Evolutionary conservation across 164 flowering plant genomes (phyloP), one percentile per base, ranked within the genome.

Genomic region (Vitis amurensis): DNA sequence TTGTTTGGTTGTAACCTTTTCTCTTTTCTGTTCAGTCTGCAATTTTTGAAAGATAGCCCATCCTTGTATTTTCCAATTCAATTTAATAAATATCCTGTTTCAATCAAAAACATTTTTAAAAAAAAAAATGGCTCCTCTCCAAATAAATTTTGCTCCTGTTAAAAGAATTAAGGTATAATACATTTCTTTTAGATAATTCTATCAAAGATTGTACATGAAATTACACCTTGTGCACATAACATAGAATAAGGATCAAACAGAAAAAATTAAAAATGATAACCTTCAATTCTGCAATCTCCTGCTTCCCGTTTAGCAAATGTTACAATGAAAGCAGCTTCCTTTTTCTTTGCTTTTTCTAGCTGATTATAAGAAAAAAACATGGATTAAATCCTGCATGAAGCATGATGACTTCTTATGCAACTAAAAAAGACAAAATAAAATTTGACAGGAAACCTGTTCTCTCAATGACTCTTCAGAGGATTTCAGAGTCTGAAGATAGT

Each of bases 271-370:
- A 55, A 49, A 29, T 8, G 0, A 67, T 73, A 56, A 89, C 97
- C 94, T 92, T 96, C 74, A 96, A 68, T 73, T 96, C 98, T 29
- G 97, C 89, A 73, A 93, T 91, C 81, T 96, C 98, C 80, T 96
- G 99, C 77, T 96, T n/a, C 99, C 50, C 96, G 77, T 75, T 96
- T 96, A 61, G 98, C 97, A 84, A 94, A 91, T 31, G 97, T 92
- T 31, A 93, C 98, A 73, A 92, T 89, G 73, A 94, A 92, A 53
- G 98, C 98, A 81, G 96, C 99, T 86, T 96, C 99, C 75, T 96
- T 96, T 75, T 91, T 96, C 88, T 88, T 96, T 71, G 97, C 97
- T 78, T 89, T 96, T 68, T 96, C 99, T 67, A 93, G 83, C 98
- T 96, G 82, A 62, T 65, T 19, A 62, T 44, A 63, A 69, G 15